phyloP scores from a whole-genome alignment of 768 basidiomycete species.

The Paxillus rubicundulus region DNA sequence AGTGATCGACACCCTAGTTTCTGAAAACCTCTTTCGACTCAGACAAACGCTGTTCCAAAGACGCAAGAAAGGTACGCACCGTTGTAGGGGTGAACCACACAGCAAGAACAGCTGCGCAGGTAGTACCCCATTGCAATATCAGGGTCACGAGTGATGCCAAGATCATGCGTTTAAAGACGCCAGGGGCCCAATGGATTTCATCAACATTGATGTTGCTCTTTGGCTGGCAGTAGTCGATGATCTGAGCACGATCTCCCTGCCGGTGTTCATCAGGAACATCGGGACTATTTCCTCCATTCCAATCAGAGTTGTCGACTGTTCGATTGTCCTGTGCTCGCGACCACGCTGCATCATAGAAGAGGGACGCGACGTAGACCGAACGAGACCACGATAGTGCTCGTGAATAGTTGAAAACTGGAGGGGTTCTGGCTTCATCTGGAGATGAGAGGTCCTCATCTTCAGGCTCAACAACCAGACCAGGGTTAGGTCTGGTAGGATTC shows the following conservation, averaged over 20 bases:
- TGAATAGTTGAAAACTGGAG: conserved; percentile 27
- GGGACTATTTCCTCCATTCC: neutral
- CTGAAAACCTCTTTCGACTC: neutral
- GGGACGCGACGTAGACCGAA: conserved; percentile 11
- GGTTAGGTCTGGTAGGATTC: neutral
- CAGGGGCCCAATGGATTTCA: conserved; percentile 17
- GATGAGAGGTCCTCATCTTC: conserved; percentile 3
- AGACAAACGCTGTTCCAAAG: neutral
- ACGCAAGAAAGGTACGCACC: conserved; percentile 1
- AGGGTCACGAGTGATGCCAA: conserved; percentile 26
- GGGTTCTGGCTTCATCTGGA: conserved; percentile 24
- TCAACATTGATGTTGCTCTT: neutral
- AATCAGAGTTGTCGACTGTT: neutral
- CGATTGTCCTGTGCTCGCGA: neutral
- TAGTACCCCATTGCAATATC: conserved; percentile 34
- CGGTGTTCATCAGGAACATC: conserved; percentile 6
- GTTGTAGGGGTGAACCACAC: conserved; percentile 32
- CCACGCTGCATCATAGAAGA: conserved; percentile 19
- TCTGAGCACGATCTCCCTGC: conserved; percentile 16
- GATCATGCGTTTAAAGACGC: neutral
- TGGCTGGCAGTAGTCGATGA: conserved; percentile 19
- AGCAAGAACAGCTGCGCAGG: conserved; percentile 26
- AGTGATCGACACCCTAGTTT: conserved; percentile 36
- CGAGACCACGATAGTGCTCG: conserved; percentile 21
- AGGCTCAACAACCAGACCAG: conserved; percentile 15